Conservation (phyloP, 140 eudicot species). For the Flaveria floridana region DNA sequence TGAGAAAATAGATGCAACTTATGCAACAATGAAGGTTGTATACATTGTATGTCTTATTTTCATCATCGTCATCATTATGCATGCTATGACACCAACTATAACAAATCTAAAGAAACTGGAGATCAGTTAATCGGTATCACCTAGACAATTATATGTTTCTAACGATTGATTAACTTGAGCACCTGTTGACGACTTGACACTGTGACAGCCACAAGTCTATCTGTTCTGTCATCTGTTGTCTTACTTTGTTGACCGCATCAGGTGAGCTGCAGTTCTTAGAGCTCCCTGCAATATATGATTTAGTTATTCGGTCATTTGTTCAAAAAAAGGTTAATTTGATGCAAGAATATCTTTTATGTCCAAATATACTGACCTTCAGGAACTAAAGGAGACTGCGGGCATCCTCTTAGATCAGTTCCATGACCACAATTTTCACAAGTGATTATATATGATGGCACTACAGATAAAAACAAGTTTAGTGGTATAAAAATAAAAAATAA, state of each 20-base stretch:
- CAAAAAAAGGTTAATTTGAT: neutral
- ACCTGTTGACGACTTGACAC: slow-evolving; percentile 48
- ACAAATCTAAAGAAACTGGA: neutral
- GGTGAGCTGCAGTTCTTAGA: slow-evolving; percentile 74
- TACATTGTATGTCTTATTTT: slow-evolving; percentile 17
- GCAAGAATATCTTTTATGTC: slow-evolving; percentile 7
- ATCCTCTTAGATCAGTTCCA: slow-evolving; percentile 90
- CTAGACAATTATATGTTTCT: slow-evolving; percentile 28
- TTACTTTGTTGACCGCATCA: slow-evolving; percentile 77
- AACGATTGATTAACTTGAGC: slow-evolving; percentile 25
- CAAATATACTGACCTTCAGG: slow-evolving; percentile 68
- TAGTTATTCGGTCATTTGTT: slow-evolving; percentile 9
- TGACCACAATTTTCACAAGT: slow-evolving; percentile 93
- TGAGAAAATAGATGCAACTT: no score
- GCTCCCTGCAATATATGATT: slow-evolving; percentile 50
- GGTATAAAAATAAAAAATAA: neutral
- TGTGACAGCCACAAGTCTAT: slow-evolving; percentile 88
- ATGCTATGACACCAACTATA: slow-evolving; percentile 6
- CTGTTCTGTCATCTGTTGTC: slow-evolving; percentile 60
- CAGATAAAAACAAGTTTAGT: slow-evolving; percentile 25
- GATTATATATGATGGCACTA: slow-evolving; percentile 88
- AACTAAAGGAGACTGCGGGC: slow-evolving; percentile 86
- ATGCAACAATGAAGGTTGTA: slow-evolving; percentile 3
- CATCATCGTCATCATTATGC: slow-evolving; percentile 22
- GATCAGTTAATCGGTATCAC: neutral